These are phyloP conservation scores for Didymella pomorum DNA, from an alignment of 2,329 filamentous ascomycete genomes.

Conservation along the genomic window DNA sequence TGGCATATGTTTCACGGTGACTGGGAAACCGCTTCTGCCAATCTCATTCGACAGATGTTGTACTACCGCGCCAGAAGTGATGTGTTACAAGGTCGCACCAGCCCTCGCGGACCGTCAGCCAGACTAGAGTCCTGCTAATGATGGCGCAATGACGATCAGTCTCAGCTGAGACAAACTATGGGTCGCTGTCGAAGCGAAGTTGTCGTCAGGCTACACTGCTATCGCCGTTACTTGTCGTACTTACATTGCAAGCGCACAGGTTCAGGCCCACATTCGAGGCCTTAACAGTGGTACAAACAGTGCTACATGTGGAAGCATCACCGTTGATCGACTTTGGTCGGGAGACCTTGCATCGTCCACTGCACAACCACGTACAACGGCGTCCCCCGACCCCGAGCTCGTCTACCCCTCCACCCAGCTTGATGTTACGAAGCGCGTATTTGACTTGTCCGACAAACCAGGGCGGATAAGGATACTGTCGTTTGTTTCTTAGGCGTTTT, in stretches of 20 bases:
- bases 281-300: conserved; percentile 20
- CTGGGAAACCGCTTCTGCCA: conserved; percentile 17
- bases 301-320: conserved; percentile 17
- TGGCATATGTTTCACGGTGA: conserved; percentile 39
- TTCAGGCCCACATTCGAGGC: background rate
- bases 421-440: conserved; percentile 24
- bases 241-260: conserved; percentile 2
- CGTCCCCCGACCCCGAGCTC: conserved; percentile 19
- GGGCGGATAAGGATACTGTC: conserved; percentile 31
- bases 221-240: conserved; percentile 3
- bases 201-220: conserved; percentile 6
- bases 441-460: conserved; percentile 22
- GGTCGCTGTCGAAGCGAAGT: conserved; percentile 8
- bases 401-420: conserved; percentile 24
- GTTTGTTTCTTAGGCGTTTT: conserved; percentile 23
- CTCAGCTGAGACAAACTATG: conserved; percentile 14
- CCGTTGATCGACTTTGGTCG: conserved; percentile 24
- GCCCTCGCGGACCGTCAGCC: conserved; percentile 1
- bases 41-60: conserved; percentile 30
- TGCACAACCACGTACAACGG: conserved; percentile 34
- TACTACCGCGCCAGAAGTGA: conserved; percentile 27
- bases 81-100: conserved; percentile 31
- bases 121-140: background rate
- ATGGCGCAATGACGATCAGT: conserved; percentile 7
- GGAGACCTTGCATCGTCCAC: conserved; percentile 29